Conservation (phyloP, 495 filamentous ascomycete genomes). For the Aspergillus panamensis region DNA sequence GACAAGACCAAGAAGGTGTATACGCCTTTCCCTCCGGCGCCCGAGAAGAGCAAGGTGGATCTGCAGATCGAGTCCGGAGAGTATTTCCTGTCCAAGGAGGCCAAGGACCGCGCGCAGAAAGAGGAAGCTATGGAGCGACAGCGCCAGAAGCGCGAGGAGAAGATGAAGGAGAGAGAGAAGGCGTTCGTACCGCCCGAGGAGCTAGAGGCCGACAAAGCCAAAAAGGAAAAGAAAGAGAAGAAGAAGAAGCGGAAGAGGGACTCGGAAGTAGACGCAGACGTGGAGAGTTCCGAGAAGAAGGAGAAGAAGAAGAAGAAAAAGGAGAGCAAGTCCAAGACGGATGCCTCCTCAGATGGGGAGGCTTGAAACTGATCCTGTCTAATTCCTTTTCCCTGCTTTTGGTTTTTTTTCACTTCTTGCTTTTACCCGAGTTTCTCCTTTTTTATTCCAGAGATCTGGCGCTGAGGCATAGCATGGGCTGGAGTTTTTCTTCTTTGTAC, state of each 20-base stretch:
- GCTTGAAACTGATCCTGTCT: conserved; percentile 20
- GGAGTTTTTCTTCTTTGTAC: conserved; percentile 21
- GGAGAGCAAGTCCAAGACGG: conserved; percentile 45
- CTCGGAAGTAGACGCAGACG: conserved; percentile 31
- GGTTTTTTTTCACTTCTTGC: conserved; percentile 2
- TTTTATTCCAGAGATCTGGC: conserved; percentile 20
- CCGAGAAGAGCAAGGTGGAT: conserved; percentile 96
- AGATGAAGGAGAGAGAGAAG: conserved; percentile 77
- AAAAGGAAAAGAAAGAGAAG: conserved; percentile 41
- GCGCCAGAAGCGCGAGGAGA: conserved; percentile 81
- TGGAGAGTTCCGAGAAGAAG: conserved; percentile 35
- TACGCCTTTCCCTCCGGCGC: conserved; percentile 72
- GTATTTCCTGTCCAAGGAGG: conserved; percentile 90
- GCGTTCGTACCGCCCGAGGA: conserved; percentile 86
- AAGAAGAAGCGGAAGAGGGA: conserved; percentile 46
- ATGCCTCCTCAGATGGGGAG: conserved; percentile 28
- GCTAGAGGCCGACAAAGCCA: conserved; percentile 47
- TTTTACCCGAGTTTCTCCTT: background rate
- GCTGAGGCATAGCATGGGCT: conserved; percentile 34
- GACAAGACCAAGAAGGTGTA: conserved; percentile 95
- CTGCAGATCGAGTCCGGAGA: conserved; percentile 97
- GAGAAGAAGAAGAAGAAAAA: conserved; percentile 49
- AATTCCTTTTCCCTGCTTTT: background rate
- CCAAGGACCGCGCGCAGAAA: conserved; percentile 76
- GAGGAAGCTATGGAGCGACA: conserved; percentile 78